Evolutionary conservation across 106 monocot species (phyloP).

Genomic region (Dendrobium officinale): DNA sequence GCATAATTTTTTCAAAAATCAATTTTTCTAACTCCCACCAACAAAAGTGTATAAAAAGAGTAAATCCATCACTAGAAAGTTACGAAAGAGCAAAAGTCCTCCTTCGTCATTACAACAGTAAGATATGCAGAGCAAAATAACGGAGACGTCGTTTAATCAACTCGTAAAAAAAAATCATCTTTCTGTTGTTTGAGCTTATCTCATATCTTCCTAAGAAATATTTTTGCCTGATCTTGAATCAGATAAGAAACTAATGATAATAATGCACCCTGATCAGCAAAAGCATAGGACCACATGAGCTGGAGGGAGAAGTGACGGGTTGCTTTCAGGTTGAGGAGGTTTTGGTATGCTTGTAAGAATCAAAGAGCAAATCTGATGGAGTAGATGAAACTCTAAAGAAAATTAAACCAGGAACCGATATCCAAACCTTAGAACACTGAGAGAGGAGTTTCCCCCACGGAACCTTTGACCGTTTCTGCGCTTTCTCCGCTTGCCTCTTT

Average conservation of each 20-base stretch:
- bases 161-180: background rate
- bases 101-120: background rate
- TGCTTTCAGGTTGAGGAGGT: background rate
- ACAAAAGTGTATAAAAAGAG: background rate
- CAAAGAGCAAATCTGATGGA: background rate
- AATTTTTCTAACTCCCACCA: background rate
- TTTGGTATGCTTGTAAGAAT: background rate
- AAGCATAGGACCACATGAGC: background rate
- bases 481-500: conserved; percentile 9
- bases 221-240: background rate
- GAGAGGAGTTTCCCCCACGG: conserved; percentile 52
- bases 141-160: background rate
- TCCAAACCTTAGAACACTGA: conserved; percentile 34
- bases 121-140: background rate
- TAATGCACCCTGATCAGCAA: background rate
- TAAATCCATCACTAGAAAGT: background rate
- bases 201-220: background rate
- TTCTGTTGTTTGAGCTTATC: background rate
- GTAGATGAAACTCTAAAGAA: background rate
- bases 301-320: background rate
- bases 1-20: background rate
- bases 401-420: background rate
- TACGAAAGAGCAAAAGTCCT: background rate
- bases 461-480: conserved; percentile 3
- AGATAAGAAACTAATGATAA: background rate